Conservation (phyloP, 2,329 filamentous ascomycete genomes). For the Zelopaecilomyces penicillatus region DNA sequence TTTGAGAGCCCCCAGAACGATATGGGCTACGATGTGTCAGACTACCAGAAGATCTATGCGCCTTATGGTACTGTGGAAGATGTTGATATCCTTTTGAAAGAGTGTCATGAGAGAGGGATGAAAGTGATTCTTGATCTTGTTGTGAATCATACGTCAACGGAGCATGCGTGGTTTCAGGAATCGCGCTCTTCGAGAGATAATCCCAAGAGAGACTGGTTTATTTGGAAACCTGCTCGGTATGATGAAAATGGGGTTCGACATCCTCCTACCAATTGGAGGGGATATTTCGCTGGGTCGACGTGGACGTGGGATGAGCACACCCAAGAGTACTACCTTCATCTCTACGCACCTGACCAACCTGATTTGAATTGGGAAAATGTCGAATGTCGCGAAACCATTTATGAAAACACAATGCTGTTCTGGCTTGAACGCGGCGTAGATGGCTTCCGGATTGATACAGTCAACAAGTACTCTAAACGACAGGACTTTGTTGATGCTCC, state of each 20-base stretch:
- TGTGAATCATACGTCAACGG: slow-evolving; percentile 21
- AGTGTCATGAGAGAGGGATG: slow-evolving; percentile 4
- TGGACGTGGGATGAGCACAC: slow-evolving; percentile 30
- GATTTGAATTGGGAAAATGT: slow-evolving; percentile 62
- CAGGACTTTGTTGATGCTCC: slow-evolving; percentile 38
- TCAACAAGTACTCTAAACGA: slow-evolving; percentile 49
- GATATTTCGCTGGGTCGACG: slow-evolving; percentile 28
- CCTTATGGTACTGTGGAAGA: slow-evolving; percentile 38
- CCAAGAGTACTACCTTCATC: slow-evolving; percentile 41
- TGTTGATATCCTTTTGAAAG: slow-evolving; percentile 4
- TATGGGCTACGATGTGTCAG: slow-evolving; percentile 60
- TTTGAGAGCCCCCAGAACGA: slow-evolving; percentile 34
- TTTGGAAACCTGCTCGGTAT: slow-evolving; percentile 40
- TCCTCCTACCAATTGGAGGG: slow-evolving; percentile 38
- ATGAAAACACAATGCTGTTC: slow-evolving; percentile 49
- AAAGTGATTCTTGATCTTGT: slow-evolving; percentile 19
- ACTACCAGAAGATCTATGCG: slow-evolving; percentile 54
- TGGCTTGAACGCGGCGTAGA: slow-evolving; percentile 56
- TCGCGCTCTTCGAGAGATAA: slow-evolving; percentile 40
- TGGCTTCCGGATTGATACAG: slow-evolving; percentile 50
- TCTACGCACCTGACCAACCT: slow-evolving; percentile 55
- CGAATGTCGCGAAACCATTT: slow-evolving; percentile 48
- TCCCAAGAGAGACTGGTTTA: slow-evolving; percentile 47
- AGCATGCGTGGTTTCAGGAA: slow-evolving; percentile 51
- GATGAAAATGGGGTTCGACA: slow-evolving; percentile 24